A percentile compares a stretch with the other conserved stretches of the same genome.
These are phyloP conservation scores for Sugiyamaella xylanicola DNA, from an alignment of 1,139 yeast genomes.

Conservation along the genomic window DNA sequence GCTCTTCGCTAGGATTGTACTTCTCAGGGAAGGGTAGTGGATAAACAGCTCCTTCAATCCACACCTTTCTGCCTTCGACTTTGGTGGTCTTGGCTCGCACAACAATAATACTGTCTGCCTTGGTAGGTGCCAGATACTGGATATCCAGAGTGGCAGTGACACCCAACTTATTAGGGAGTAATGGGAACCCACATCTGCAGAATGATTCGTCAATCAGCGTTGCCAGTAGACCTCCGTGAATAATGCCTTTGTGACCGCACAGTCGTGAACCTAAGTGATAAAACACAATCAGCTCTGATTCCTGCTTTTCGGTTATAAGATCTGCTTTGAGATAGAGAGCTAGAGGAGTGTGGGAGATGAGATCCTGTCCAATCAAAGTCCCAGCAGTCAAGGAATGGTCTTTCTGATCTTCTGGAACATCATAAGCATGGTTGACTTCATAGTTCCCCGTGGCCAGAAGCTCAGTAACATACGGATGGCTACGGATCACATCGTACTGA, in stretches of 20 bases:
- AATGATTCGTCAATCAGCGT: slow-evolving; percentile 84
- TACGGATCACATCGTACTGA: slow-evolving; percentile 25
- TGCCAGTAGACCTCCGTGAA: slow-evolving; percentile 86
- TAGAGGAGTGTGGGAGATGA: slow-evolving; percentile 41
- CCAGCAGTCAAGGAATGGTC: slow-evolving; percentile 41
- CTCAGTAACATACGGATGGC: slow-evolving; percentile 33
- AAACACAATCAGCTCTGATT: slow-evolving; percentile 43
- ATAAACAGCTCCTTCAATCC: slow-evolving; percentile 57
- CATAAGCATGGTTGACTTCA: slow-evolving; percentile 34
- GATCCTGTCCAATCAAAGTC: slow-evolving; percentile 37
- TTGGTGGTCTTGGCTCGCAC: slow-evolving; percentile 68
- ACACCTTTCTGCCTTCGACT: slow-evolving; percentile 76
- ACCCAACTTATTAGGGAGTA: slow-evolving; percentile 82
- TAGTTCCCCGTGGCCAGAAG: slow-evolving; percentile 32
- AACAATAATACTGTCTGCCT: slow-evolving; percentile 66
- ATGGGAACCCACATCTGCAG: slow-evolving; percentile 83
- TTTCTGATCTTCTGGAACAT: slow-evolving; percentile 30
- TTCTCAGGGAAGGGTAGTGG: slow-evolving; percentile 26
- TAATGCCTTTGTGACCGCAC: slow-evolving; percentile 67
- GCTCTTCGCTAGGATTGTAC: slow-evolving; percentile 25
- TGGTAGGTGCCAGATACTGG: slow-evolving; percentile 64
- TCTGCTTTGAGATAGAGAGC: slow-evolving; percentile 34
- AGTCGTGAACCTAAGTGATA: slow-evolving; percentile 71
- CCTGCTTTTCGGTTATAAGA: slow-evolving; percentile 26
- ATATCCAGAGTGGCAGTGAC: slow-evolving; percentile 81